Evolutionary conservation across 306 rosid species (phyloP), one percentile per base, ranked within the genome.

Genomic region (Arachis hypogaea): DNA sequence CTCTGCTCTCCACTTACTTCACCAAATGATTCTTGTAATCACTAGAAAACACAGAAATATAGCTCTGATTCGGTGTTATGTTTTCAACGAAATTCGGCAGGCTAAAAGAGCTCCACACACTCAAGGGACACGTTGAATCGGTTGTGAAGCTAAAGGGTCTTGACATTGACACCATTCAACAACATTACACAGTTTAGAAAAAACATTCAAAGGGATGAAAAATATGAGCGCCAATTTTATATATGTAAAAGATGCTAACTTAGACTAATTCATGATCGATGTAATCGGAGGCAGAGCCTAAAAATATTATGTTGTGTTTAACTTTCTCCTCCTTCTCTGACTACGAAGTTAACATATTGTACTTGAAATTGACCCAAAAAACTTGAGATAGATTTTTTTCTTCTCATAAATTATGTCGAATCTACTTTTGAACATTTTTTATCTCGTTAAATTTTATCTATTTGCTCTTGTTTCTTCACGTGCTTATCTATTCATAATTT

Each of bases 131-230:
- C 2, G 86, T 85, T 47, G 88, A 87, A 38, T 87, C 87, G 0
- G 90, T 89, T 59, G 85, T 83, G 74, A 87, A 85, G 81, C 64
- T 82, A 66, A 89, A 86, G 77, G 89, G 89, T 59, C 81, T 83
- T 22, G 88, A 85, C 69, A 75, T 81, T 40, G 87, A 87, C 0
- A 85, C 82, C 60, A 85, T 81, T 30, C 84, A 86, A 30, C 86
- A 78, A 7, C 69, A 75, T 67, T 80, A 78, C 78, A 80, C 82
- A n/a, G 78, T 83, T 12, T 83, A 36, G 77, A 22, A 41, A 80
- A 22, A 41, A 50, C 14, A 66, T 55, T 63, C 6, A n/a, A 5
- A 57, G 3, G 58, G 29, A 22, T 61, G 74, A 11, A 47, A 71
- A 47, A 59, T 6, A 4, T 33, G 7, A 4, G 9, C 54, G 22